Evolutionary conservation across 2,329 filamentous ascomycete genomes (phyloP).

Genomic region (Botrytis galanthina): DNA sequence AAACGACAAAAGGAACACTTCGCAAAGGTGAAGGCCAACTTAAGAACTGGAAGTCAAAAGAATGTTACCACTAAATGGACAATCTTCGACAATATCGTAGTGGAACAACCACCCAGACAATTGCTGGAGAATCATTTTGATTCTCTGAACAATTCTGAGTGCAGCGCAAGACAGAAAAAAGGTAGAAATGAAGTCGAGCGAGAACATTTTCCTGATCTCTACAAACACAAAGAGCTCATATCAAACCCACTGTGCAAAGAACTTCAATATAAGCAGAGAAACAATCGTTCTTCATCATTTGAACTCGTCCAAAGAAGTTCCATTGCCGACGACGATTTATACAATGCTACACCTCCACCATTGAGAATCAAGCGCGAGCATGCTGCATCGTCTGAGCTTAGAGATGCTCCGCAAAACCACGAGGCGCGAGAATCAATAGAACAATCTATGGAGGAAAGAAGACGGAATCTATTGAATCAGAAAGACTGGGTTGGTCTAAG

Average conservation of each 20-base stretch:
- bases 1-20: conserved; percentile 49
- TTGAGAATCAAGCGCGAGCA: conserved; percentile 22
- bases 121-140: neutral
- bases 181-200: neutral
- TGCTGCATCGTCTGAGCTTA: conserved; percentile 7
- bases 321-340: conserved; percentile 28
- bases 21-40: conserved; percentile 43
- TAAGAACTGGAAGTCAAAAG: conserved; percentile 35
- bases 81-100: conserved; percentile 24
- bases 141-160: neutral
- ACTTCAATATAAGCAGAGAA: neutral
- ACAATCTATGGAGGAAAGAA: conserved; percentile 30
- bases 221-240: neutral
- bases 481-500: conserved; percentile 37
- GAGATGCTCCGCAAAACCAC: neutral
- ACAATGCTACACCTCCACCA: conserved; percentile 31
- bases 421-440: conserved; percentile 19
- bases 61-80: conserved; percentile 36
- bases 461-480: conserved; percentile 32
- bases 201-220: neutral
- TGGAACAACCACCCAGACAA: conserved; percentile 17
- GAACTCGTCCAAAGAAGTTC: conserved; percentile 1
- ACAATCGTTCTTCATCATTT: neutral
- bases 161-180: neutral
- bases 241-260: neutral